phyloP scores from a whole-genome alignment of 1,284 basidiomycete species.

The Abortiporus biennis region DNA sequence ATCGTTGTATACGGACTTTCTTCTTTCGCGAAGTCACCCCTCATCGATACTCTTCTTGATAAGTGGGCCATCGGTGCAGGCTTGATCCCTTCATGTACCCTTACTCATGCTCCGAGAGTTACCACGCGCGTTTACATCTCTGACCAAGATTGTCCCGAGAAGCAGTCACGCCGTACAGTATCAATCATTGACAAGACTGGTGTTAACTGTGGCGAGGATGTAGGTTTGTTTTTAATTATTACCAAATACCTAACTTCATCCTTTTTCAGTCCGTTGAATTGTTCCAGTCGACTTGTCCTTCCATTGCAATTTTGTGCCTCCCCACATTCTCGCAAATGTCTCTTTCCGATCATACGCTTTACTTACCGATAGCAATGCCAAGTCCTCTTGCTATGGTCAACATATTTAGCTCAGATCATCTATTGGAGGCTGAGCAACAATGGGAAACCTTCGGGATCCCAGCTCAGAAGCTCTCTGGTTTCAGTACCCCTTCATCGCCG shows the following conservation, averaged over 20 bases:
- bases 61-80: conserved; percentile 26
- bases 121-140: conserved; percentile 16
- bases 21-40: conserved; percentile 47
- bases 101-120: conserved; percentile 10
- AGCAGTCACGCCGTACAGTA: conserved; percentile 25
- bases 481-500: conserved; percentile 28
- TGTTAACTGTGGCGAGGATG: conserved; percentile 29
- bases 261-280: conserved; percentile 35
- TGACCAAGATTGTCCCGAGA: conserved; percentile 12
- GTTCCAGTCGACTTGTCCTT: conserved; percentile 35
- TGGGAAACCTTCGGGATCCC: conserved; percentile 46
- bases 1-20: conserved; percentile 59
- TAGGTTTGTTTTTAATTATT: conserved; percentile 34
- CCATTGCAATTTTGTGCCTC: conserved; percentile 60
- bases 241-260: conserved; percentile 36
- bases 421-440: conserved; percentile 34
- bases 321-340: conserved; percentile 36
- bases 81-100: conserved; percentile 16
- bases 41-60: conserved; percentile 48
- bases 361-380: conserved; percentile 51
- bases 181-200: conserved; percentile 51
- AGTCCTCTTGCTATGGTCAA: conserved; percentile 23
- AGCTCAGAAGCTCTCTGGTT: conserved; percentile 30
- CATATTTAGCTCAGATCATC: conserved; percentile 24
- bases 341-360: conserved; percentile 48